phyloP scores from a whole-genome alignment of 2,329 filamentous ascomycete species.

The Verruconis gallopava region DNA sequence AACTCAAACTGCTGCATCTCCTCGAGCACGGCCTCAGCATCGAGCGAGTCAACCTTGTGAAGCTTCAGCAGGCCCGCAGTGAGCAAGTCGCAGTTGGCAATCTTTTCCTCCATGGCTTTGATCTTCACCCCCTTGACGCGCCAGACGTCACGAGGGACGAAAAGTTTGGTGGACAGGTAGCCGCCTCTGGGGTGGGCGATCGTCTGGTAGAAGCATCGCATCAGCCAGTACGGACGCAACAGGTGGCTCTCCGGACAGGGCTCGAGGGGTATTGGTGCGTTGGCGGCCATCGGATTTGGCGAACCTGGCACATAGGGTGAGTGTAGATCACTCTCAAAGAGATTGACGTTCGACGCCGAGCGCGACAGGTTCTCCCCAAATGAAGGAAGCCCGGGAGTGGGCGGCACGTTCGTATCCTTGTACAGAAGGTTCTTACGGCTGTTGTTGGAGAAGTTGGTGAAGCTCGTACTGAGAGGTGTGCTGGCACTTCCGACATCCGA shows the following conservation, averaged over 20 bases:
- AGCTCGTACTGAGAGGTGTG: constrained; percentile 60
- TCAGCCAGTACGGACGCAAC: constrained; percentile 94
- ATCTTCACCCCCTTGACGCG: constrained; percentile 86
- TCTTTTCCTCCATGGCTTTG: constrained; percentile 84
- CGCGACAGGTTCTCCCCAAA: constrained; percentile 30
- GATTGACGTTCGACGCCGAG: constrained; percentile 54
- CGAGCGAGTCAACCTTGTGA: constrained; percentile 69
- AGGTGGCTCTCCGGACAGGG: constrained; percentile 82
- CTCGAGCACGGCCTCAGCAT: constrained; percentile 82
- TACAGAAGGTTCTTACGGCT: constrained; percentile 27
- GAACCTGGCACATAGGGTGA: constrained; percentile 49
- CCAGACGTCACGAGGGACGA: constrained; percentile 89
- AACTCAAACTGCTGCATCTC: constrained; percentile 86
- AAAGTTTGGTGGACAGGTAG: constrained; percentile 82
- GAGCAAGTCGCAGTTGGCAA: constrained; percentile 78
- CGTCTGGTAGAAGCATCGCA: constrained; percentile 88
- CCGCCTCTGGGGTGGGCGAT: constrained; percentile 83
- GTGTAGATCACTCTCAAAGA: constrained; percentile 78
- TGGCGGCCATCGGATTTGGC: constrained; percentile 47
- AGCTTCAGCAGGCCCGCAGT: constrained; percentile 81
- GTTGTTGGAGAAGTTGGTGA: constrained; percentile 36
- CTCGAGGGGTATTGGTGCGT: constrained; percentile 68
- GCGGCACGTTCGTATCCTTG: constrained; percentile 55
- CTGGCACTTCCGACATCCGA: constrained; percentile 59
- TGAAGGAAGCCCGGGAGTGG: constrained; percentile 42